phyloP scores from a whole-genome alignment of 2,329 filamentous ascomycete species.

The Talaromyces albobiverticillius region DNA sequence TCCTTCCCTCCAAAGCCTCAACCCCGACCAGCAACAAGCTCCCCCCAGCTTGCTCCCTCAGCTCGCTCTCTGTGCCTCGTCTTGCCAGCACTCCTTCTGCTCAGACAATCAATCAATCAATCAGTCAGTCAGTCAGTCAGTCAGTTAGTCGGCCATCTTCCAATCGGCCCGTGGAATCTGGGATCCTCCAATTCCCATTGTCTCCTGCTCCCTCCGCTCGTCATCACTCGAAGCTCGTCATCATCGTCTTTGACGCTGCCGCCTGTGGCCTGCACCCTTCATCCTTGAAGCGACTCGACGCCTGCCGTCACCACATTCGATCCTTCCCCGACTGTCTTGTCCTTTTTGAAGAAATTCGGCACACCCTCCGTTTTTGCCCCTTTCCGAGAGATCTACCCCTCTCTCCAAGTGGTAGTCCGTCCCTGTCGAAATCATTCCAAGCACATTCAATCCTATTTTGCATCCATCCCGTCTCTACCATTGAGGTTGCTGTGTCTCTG shows the following conservation, averaged over 20 bases:
- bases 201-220: constrained; percentile 12
- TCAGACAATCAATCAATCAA: constrained; percentile 19
- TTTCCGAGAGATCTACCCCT: constrained; percentile 14
- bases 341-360: neutral
- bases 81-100: constrained; percentile 23
- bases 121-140: too few species aligned
- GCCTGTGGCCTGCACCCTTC: neutral
- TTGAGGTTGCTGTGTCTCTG: constrained; percentile 1
- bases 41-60: neutral
- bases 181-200: constrained; percentile 4
- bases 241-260: constrained; percentile 5
- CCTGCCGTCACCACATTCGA: constrained; percentile 18
- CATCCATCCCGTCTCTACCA: neutral
- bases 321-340: constrained; percentile 19
- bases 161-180: too few species aligned
- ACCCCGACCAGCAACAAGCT: neutral
- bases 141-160: too few species aligned
- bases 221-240: constrained; percentile 19
- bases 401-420: constrained; percentile 6
- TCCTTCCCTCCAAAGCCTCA: constrained; percentile 6
- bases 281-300: neutral
- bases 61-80: constrained; percentile 16
- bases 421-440: neutral
- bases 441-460: neutral
- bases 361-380: constrained; percentile 18